Evolutionary conservation across 306 rosid genomes (phyloP).

Genomic region (Vigna hirtella): DNA sequence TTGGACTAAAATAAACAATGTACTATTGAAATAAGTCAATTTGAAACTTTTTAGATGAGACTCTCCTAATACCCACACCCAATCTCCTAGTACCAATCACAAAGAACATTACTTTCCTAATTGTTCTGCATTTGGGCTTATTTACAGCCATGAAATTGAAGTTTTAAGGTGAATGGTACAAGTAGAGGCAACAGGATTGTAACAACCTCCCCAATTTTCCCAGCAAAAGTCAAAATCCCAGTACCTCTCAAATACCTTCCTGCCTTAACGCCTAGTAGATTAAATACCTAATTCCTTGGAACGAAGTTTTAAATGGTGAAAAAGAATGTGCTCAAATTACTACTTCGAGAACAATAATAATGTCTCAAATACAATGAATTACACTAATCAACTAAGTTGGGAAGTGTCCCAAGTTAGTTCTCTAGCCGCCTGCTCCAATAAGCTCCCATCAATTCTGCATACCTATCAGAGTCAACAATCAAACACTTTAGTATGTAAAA

Average conservation of each 20-base stretch:
- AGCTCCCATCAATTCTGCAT: constrained; percentile 41
- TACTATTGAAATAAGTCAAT: too few species aligned
- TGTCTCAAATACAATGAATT: constrained; percentile 44
- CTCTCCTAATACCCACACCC: neutral
- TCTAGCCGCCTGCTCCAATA: constrained; percentile 39
- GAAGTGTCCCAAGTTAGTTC: constrained; percentile 37
- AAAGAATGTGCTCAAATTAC: constrained; percentile 35
- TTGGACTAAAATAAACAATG: too few species aligned
- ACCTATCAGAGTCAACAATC: constrained; percentile 43
- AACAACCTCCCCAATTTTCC: neutral
- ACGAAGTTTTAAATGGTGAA: constrained; percentile 15
- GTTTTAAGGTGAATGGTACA: neutral
- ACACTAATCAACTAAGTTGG: neutral
- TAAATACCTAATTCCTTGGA: neutral
- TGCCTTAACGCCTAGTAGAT: neutral
- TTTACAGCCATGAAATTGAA: neutral
- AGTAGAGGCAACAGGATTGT: neutral
- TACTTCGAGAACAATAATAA: constrained; percentile 34
- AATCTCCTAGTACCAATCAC: neutral
- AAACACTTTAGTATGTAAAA: neutral
- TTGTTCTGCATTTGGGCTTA: neutral
- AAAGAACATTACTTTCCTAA: neutral
- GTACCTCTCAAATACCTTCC: neutral
- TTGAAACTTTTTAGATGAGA: too few species aligned
- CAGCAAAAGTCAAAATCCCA: neutral